A percentile compares a stretch with the other conserved stretches of the same genome.
phyloP scores from a whole-genome alignment of 306 rosid genomes.

The Hippophae tibetana region DNA sequence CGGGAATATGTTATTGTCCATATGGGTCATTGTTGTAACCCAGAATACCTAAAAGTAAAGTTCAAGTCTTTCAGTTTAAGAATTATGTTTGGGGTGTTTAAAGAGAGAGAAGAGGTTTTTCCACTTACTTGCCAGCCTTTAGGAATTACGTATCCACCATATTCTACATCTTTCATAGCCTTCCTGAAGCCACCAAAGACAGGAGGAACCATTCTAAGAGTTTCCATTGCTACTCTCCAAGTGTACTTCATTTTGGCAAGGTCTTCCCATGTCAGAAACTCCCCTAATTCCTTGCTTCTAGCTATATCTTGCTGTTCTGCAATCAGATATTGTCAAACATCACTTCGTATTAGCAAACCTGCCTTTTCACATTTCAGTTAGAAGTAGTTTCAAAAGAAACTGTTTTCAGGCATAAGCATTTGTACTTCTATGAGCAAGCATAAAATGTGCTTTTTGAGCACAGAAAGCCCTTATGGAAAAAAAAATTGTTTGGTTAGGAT shows the following conservation, averaged over 20 bases:
- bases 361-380: no score
- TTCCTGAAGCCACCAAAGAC: constrained; percentile 48
- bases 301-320: constrained; percentile 69
- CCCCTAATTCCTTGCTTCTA: constrained; percentile 39
- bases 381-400: no score
- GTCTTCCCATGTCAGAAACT: constrained; percentile 66
- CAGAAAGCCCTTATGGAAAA: neutral
- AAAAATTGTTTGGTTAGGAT: no score
- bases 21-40: constrained; percentile 56
- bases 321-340: constrained; percentile 3
- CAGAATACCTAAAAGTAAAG: constrained; percentile 49
- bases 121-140: constrained; percentile 84
- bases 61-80: neutral
- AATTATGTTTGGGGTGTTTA: no score
- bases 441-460: neutral
- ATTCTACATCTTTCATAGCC: constrained; percentile 48
- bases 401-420: no score
- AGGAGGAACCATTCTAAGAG: constrained; percentile 58
- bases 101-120: neutral
- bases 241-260: constrained; percentile 76
- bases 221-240: constrained; percentile 72
- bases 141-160: constrained; percentile 52
- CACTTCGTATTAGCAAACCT: no score
- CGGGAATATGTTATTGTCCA: constrained; percentile 46
- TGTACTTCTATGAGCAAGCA: no score